Evolutionary conservation across 2,329 filamentous ascomycete species (phyloP).

Genomic region (Tolypocladium amazonense): DNA sequence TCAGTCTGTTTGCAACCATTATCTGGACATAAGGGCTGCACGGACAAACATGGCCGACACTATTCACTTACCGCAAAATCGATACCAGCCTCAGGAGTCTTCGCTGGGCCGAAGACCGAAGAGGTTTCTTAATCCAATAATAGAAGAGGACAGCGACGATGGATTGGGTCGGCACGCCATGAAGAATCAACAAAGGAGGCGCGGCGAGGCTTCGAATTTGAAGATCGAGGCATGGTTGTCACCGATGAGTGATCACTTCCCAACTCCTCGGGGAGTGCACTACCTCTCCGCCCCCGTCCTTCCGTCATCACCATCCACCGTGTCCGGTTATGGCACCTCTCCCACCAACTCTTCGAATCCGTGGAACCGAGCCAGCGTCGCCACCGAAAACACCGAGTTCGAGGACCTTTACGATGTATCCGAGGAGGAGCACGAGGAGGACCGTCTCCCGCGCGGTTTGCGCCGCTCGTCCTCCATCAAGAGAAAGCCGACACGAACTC

Average conservation of each 20-base stretch:
- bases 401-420: slow-evolving; percentile 84
- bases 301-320: slow-evolving; percentile 45
- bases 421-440: slow-evolving; percentile 68
- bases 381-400: slow-evolving; percentile 61
- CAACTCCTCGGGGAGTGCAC: slow-evolving; percentile 57
- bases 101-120: slow-evolving; percentile 45
- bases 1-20: slow-evolving; percentile 4
- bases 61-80: slow-evolving; percentile 10
- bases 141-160: slow-evolving; percentile 43
- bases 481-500: slow-evolving; percentile 22
- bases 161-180: slow-evolving; percentile 11
- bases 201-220: slow-evolving; percentile 27
- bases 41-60: slow-evolving; percentile 36
- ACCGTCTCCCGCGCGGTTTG: slow-evolving; percentile 10
- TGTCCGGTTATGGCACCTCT: slow-evolving; percentile 40
- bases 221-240: slow-evolving; percentile 49
- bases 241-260: slow-evolving; percentile 55
- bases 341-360: slow-evolving; percentile 45
- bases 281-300: slow-evolving; percentile 53
- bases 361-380: slow-evolving; percentile 53
- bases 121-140: slow-evolving; percentile 53
- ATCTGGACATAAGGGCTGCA: slow-evolving; percentile 19
- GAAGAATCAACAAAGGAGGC: slow-evolving; percentile 13
- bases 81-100: slow-evolving; percentile 36
- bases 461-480: slow-evolving; percentile 22